Evolutionary conservation across 495 filamentous ascomycete genomes (phyloP), one percentile per base, ranked within the genome.

Genomic region (Penicillium crystallinum): DNA sequence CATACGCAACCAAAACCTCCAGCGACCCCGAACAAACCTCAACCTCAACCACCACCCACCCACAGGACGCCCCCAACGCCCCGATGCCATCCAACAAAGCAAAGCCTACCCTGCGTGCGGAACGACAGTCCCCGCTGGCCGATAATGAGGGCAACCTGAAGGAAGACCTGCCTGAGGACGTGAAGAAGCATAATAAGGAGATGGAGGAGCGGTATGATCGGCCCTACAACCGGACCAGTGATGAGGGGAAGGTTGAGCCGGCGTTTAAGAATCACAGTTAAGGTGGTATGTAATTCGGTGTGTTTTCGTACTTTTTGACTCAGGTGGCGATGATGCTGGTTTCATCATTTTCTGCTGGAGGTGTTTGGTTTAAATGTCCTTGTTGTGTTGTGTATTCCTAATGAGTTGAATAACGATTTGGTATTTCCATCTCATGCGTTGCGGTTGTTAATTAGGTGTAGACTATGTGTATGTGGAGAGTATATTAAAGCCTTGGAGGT

Each of bases 31-130:
- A 40, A 23, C 37, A 39, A 42, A 18, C 37, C 17, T 31, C 18
- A 14, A 27, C 43, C 19, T 18, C 41, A 19, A 43, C 34, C n/a
- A 3, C 33, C 0, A 1, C 35, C 18, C n/a, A 17, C 19, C 14
- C 18, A 14, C 6, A 45, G 30, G 22, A 10, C 12, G 4, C 34
- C 0, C 34, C 52, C 25, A 62, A 58, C 41, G 52, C 59, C 31
- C 62, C 62, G 14, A 60, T 65, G 23, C 65, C 70, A 1, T 73
- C 70, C 19, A 74, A 74, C 54, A 65, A 70, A 1, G 70, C 73
- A 4, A 52, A 54, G 3, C 70, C 73, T 3, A 73, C 70, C 14
- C 64, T 76, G 8, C 56, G 43, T 14, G 65, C 68, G 34, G 67
- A 68, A 1, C 55, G 46, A 3, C 59, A 68, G 35, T 68, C 70